Base-by-base conservation (phyloP, 768 basidiomycete genomes). In the Rhizopogon rudus region DNA sequence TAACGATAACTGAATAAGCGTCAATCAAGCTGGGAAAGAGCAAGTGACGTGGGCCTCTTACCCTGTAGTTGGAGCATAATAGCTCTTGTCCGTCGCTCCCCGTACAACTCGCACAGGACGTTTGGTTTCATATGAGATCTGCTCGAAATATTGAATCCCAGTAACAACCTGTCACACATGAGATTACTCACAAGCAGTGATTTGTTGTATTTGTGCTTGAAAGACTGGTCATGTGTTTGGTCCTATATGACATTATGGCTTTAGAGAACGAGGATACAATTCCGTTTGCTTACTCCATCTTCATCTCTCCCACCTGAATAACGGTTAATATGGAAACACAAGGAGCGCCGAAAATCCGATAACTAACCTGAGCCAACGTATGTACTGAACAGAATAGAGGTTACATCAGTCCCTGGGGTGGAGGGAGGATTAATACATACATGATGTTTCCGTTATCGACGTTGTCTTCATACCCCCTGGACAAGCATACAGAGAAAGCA, bases 381-480 rank as follows among this genome's bases (percentile, higher is more conserved):
- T 6, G 12, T 64, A 64, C 75, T 76, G 22, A 29, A 33, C 53
- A 55, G 17, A 48, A 35, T 3, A 1, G 10, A 52, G 29, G 13
- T 8, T 1, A 22, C 58, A 37, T 65, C 57, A 35, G 42, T 8
- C 16, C 52, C 25, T 20, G 17, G n/a, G 14, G 14, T 40, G 22
- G 39, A 55, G 6, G 10, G 41, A 31, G 16, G n/a, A 2, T 25
- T 42, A 25, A 29, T 33, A 55, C 73, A 4, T 57, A 77, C 75
- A 77, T 73, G 6, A 4, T 67, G 0, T 74, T 67, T 31, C 77
- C 76, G 0, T 42, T 1, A 33, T 77, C 76, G 1, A 46, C n/a
- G 54, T 77, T 71, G 59, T 78, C 77, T 44, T 74, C 71, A 41
- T 77, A 77, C 6, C 74, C 73, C 13, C 61, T 67, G 39, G 77